Conservation (phyloP, 148 eudicot genomes). For the Talinum fruticosum region DNA sequence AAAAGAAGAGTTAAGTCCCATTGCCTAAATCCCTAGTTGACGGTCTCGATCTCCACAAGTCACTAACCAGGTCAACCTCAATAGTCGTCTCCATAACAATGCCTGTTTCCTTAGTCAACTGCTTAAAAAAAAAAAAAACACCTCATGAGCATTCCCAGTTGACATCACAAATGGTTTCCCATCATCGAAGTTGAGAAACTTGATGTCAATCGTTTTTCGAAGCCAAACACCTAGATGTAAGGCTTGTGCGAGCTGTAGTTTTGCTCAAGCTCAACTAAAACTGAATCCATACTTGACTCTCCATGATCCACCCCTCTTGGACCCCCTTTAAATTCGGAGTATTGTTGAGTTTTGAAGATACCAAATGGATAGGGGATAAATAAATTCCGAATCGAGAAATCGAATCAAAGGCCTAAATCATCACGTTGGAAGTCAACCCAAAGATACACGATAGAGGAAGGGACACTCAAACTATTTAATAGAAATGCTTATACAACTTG, state of each 20-base stretch:
- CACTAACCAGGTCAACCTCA: conserved; percentile 74
- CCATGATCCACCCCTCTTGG: neutral
- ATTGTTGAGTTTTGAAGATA: neutral
- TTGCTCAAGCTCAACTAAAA: conserved; percentile 42
- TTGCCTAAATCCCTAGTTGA: conserved; percentile 65
- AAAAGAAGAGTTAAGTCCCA: conserved; percentile 71
- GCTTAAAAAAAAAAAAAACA: conserved; percentile 69
- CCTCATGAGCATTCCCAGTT: conserved; percentile 57
- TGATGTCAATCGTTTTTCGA: conserved; percentile 50
- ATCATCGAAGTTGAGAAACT: conserved; percentile 46
- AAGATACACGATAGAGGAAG: too few relatives aligned
- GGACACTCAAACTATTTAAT: too few relatives aligned
- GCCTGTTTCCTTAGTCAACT: conserved; percentile 55
- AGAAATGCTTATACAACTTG: too few relatives aligned
- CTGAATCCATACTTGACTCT: conserved; percentile 16
- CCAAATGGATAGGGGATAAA: too few relatives aligned
- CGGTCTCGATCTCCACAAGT: conserved; percentile 82
- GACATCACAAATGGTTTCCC: conserved; percentile 30
- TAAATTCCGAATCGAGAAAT: too few relatives aligned
- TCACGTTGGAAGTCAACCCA: too few relatives aligned
- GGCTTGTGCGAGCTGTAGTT: conserved; percentile 53
- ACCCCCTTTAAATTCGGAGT: neutral
- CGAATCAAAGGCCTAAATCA: too few relatives aligned
- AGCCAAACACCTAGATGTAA: conserved; percentile 48
- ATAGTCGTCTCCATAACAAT: conserved; percentile 79